These are phyloP conservation scores for Neurospora discreta DNA, from an alignment of 495 filamentous ascomycete species.

Conservation along the genomic window DNA sequence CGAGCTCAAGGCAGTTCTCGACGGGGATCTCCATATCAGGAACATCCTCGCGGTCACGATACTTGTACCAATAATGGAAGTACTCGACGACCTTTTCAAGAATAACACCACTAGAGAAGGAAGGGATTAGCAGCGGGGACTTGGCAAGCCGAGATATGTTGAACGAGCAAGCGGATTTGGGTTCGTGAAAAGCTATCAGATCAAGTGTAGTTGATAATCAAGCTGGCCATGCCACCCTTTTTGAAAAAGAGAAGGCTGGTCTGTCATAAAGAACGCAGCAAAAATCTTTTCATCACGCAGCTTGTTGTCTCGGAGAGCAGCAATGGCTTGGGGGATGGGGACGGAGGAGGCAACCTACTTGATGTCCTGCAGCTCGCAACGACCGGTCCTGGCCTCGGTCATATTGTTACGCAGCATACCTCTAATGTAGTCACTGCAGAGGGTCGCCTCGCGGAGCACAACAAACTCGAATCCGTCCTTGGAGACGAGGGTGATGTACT, in stretches of 20 bases:
- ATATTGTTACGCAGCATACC: conserved; percentile 83
- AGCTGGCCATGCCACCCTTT: conserved; percentile 21
- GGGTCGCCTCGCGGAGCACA: conserved; percentile 64
- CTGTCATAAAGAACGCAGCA: conserved; percentile 32
- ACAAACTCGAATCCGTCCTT: conserved; percentile 84
- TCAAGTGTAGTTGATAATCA: conserved; percentile 49
- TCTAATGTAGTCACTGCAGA: conserved; percentile 63
- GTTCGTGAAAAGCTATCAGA: conserved; percentile 28
- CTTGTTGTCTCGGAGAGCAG: conserved; percentile 2
- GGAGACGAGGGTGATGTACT: conserved; percentile 81
- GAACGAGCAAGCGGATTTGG: neutral
- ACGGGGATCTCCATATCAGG: conserved; percentile 85
- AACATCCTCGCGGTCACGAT: conserved; percentile 63
- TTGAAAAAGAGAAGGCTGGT: conserved; percentile 4
- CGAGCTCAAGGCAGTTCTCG: conserved; percentile 78
- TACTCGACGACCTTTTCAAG: conserved; percentile 90
- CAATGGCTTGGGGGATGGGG: neutral
- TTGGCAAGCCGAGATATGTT: neutral
- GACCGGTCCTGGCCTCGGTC: conserved; percentile 52
- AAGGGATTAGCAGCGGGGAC: neutral
- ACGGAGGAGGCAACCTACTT: conserved; percentile 40
- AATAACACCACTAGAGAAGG: conserved; percentile 51
- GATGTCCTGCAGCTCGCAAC: conserved; percentile 60
- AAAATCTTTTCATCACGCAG: conserved; percentile 31
- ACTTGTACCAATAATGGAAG: conserved; percentile 78